phyloP scores from a whole-genome alignment of 306 rosid species.

The Spatholobus suberectus region DNA sequence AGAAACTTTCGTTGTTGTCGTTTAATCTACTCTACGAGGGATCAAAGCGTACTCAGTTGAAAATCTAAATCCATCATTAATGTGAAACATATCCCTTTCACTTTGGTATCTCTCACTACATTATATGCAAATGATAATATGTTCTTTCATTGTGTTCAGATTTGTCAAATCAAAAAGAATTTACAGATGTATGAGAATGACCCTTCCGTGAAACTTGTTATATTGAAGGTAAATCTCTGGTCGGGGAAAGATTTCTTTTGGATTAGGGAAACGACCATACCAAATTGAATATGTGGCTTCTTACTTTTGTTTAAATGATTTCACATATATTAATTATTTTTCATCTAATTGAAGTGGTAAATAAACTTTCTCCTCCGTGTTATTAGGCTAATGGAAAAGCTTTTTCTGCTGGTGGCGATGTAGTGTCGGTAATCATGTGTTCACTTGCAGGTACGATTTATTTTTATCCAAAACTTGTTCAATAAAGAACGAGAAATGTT shows the following conservation, averaged over 20 bases:
- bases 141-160: neutral
- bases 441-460: conserved; percentile 5
- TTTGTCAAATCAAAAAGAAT: conserved; percentile 14
- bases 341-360: neutral
- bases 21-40: too few relatives aligned
- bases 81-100: too few relatives aligned
- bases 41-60: too few relatives aligned
- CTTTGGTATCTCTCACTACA: too few relatives aligned
- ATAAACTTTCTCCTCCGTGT: too few relatives aligned
- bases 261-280: too few relatives aligned
- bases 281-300: neutral
- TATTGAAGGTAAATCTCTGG: conserved; percentile 24
- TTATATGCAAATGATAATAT: neutral
- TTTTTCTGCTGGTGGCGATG: conserved; percentile 12
- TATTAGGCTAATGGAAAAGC: conserved; percentile 26
- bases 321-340: neutral
- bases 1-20: too few relatives aligned
- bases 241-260: too few relatives aligned
- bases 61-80: too few relatives aligned
- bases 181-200: conserved; percentile 20
- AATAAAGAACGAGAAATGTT: too few relatives aligned
- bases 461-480: too few relatives aligned
- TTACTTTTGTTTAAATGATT: neutral
- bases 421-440: neutral
- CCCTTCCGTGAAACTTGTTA: conserved; percentile 22